Conservation (phyloP, 306 rosid genomes). For the Ziziphus jujuba region DNA sequence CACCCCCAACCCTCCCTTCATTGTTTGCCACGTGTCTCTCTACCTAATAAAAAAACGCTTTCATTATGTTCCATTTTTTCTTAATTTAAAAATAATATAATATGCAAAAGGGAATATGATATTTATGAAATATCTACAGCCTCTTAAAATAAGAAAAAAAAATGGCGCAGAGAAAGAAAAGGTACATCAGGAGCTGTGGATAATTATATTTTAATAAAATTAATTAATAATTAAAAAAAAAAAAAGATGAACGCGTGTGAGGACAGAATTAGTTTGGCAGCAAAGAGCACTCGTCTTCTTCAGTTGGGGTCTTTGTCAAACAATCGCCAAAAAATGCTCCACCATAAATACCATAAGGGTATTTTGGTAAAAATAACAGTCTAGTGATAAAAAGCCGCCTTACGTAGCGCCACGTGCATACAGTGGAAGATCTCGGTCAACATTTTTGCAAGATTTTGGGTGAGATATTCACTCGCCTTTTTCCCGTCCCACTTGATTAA, state of each 20-base stretch:
- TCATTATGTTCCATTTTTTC: too few relatives aligned
- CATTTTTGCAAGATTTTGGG: too few relatives aligned
- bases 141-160: neutral
- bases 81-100: too few relatives aligned
- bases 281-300: too few relatives aligned
- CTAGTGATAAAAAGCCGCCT: neutral
- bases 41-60: neutral
- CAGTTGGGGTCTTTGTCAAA: neutral
- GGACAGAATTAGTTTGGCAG: too few relatives aligned
- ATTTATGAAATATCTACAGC: constrained; percentile 40
- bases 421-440: constrained; percentile 11
- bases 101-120: constrained; percentile 1
- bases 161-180: neutral
- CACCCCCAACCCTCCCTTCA: too few relatives aligned
- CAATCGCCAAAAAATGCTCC: neutral
- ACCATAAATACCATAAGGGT: constrained; percentile 16
- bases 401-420: constrained; percentile 7
- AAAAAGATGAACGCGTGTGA: too few relatives aligned
- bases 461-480: too few relatives aligned
- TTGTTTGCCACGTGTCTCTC: neutral
- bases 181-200: constrained; percentile 37
- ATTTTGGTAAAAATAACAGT: neutral
- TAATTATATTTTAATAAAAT: neutral
- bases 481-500: too few relatives aligned
- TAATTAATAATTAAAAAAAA: neutral